Base-by-base conservation (phyloP, 2,329 filamentous ascomycete species). In the Pseudocercospora ulei region DNA sequence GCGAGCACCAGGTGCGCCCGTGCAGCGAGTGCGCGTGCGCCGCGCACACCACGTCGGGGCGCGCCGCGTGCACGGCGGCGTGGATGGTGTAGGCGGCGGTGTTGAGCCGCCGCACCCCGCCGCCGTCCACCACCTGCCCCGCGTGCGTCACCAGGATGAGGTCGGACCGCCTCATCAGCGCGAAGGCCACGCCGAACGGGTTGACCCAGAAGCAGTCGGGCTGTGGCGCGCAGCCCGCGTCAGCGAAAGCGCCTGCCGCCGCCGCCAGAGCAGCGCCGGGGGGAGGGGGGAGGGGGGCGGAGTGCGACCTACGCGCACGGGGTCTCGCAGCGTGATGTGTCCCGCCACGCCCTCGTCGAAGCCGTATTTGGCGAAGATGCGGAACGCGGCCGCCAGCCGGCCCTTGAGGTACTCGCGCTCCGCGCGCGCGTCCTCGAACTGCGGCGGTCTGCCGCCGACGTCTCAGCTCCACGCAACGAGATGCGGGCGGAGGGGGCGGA, bases 31-130 rank as follows among this genome's bases (percentile, higher is more conserved):
- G 67, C 20, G 55, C 57, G 46, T 70, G 67, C 20, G 62, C 64
- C 0, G 64, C 67, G 16, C 63, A 65, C 28, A 62, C 55, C 4
- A 69, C 57, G 39, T 70, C 65, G 3, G 66, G 66, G 7, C 67
- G 56, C 1, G 57, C 58, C 7, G 56, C 39, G 41, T 66, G 63
- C 29, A 66, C 58, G 1, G 61, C 61, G 3, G 53, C 52, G 47
- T 69, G 67, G 33, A 69, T 70, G 52, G 64, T 64, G 48, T 66
- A 69, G 0, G 63, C 67, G 0, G 67, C 65, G 0, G 60, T 59
- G 44, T 70, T 69, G 23, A 68, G 55, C 5, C 61, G 48, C 8
- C 58, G 55, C 39, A 55, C 50, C 14, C 58, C 52, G 13, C 61
- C 62, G 5, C 65, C 65, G 17, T 61, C 63, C 24, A 68, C 57